A percentile compares a stretch with the other conserved stretches of the same genome.
Conservation (phyloP, 148 eudicot genomes). For the Bassia scoparia region DNA sequence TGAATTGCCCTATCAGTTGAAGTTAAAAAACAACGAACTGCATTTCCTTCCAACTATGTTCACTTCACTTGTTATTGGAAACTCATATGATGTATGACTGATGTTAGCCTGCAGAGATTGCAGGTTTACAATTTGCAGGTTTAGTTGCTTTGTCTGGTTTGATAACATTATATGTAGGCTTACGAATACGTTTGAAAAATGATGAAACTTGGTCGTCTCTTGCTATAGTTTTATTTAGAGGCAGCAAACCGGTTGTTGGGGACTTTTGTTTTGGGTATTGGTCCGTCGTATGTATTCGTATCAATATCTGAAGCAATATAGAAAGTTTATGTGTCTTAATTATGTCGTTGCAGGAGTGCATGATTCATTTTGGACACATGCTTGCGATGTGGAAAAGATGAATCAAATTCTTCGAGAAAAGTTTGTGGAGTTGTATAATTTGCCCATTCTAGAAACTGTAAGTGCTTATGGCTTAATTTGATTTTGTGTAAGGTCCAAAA, state of each 20-base stretch:
- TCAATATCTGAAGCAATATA: background rate
- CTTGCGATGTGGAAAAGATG: conserved; percentile 80
- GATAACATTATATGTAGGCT: too few relatives aligned
- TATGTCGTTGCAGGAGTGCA: conserved; percentile 64
- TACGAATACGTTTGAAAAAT: too few relatives aligned
- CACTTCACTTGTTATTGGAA: conserved; percentile 90
- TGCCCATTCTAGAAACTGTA: conserved; percentile 74
- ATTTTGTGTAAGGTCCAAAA: background rate
- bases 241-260: background rate
- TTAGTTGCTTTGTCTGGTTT: too few relatives aligned
- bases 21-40: conserved; percentile 69
- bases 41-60: conserved; percentile 91
- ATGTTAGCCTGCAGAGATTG: conserved; percentile 80
- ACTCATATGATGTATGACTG: conserved; percentile 99
- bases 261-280: background rate
- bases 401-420: conserved; percentile 73
- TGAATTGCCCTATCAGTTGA: conserved; percentile 46
- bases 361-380: conserved; percentile 98
- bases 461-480: conserved; percentile 23
- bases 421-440: conserved; percentile 74
- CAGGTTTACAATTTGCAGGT: conserved; percentile 94
- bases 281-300: too few relatives aligned
- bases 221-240: background rate
- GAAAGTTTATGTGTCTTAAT: conserved; percentile 1
- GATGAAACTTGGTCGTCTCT: background rate